A percentile compares a stretch with the other conserved stretches of the same genome.
phyloP scores from a whole-genome alignment of 306 rosid species.

The Medicago lupulina region DNA sequence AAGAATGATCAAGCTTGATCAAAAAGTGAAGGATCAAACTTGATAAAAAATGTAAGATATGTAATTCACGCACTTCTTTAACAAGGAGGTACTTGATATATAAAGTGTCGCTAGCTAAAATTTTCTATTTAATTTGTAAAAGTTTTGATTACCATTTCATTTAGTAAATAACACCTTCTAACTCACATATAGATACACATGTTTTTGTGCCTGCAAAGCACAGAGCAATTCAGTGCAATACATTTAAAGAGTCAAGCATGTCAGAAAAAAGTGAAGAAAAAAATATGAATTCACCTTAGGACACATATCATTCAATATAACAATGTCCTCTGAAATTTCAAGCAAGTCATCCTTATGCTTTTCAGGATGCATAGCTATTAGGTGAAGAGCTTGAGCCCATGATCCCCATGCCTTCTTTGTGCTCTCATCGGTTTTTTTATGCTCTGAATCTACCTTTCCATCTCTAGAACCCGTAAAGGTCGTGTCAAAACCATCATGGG shows the following conservation, averaged over 20 bases:
- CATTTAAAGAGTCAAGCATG: conserved; percentile 30
- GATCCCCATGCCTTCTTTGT: conserved; percentile 72
- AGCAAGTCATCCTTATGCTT: conserved; percentile 62
- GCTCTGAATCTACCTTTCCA: conserved; percentile 42
- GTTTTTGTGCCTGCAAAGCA: conserved; percentile 70
- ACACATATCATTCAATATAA: conserved; percentile 74
- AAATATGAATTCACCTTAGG: conserved; percentile 64
- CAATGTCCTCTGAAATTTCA: conserved; percentile 70
- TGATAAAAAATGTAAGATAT: no score
- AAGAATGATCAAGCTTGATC: no score
- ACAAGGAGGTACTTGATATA: no score
- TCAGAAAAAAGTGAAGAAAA: neutral
- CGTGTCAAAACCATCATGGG: conserved; percentile 45
- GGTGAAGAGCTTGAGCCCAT: conserved; percentile 86
- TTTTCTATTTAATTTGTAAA: no score
- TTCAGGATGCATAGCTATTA: conserved; percentile 75
- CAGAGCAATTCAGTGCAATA: conserved; percentile 29
- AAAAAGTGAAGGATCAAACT: no score
- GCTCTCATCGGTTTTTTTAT: conserved; percentile 45
- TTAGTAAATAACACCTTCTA: neutral
- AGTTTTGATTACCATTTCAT: no score
- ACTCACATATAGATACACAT: neutral
- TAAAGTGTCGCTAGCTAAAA: no score
- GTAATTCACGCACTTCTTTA: no score
- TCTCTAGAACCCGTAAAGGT: conserved; percentile 33